These are phyloP conservation scores for Centrapalus pauciflorus DNA, from an alignment of 129 eudicot genomes.

Conservation along the genomic window DNA sequence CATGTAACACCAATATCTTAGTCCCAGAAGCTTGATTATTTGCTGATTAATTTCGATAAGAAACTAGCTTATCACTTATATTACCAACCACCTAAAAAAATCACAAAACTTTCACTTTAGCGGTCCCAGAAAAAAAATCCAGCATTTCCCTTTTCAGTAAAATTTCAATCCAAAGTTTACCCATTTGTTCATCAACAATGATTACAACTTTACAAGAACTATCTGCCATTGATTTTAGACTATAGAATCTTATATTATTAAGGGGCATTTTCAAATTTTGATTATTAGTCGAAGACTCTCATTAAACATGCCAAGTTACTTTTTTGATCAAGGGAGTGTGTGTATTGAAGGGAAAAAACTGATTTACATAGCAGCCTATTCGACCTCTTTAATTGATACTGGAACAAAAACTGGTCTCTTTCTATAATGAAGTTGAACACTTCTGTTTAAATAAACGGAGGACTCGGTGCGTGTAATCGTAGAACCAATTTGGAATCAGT, in stretches of 20 bases:
- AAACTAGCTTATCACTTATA: not conserved
- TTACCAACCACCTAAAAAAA: not conserved
- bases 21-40: not conserved
- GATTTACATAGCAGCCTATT: not conserved
- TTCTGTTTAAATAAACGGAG: not conserved
- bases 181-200: not conserved
- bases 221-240: not conserved
- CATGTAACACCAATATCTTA: slow-evolving; percentile 14
- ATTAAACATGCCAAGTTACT: not conserved
- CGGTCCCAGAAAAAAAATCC: not conserved
- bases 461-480: not conserved
- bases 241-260: not conserved
- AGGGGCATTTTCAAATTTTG: not conserved
- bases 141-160: not conserved
- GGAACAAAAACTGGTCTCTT: not conserved
- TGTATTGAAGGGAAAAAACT: not conserved
- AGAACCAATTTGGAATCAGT: not conserved
- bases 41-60: not conserved
- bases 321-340: not conserved
- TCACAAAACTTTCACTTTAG: not conserved
- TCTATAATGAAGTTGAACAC: not conserved
- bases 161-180: not conserved
- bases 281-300: not conserved
- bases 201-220: not conserved
- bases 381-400: not conserved